A percentile compares a stretch with the other conserved stretches of the same genome.
phyloP scores from a whole-genome alignment of 805 yeast species.

The Cyberlindnera bimundalis region DNA sequence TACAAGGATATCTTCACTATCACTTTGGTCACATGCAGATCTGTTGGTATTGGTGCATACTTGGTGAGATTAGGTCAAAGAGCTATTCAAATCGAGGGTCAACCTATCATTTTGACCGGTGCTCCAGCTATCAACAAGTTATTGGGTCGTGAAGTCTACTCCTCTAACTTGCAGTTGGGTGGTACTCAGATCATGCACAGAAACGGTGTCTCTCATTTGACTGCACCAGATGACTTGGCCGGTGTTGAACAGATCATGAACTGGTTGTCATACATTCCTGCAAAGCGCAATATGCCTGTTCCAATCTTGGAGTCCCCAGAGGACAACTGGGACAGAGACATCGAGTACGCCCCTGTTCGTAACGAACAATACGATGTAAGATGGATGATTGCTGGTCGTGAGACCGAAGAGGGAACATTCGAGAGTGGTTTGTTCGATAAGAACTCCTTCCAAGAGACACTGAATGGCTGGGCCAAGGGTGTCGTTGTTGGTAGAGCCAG shows the following conservation, averaged over 20 bases:
- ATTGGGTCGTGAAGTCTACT: conserved; percentile 94
- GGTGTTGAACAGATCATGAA: conserved; percentile 93
- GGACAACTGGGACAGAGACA: conserved; percentile 92
- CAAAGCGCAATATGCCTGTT: conserved; percentile 82
- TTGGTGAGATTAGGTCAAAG: conserved; percentile 97
- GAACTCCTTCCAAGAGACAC: conserved; percentile 91
- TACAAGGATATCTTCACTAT: conserved; percentile 96
- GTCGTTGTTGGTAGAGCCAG: conserved; percentile 99
- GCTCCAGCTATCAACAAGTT: conserved; percentile 98
- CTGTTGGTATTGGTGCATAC: conserved; percentile 99
- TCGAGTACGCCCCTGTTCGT: conserved; percentile 73
- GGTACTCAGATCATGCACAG: conserved; percentile 99
- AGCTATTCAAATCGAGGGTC: conserved; percentile 98
- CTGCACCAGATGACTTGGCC: conserved; percentile 94
- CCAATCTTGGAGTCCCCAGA: conserved; percentile 73
- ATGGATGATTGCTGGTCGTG: conserved; percentile 88
- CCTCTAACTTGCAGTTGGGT: conserved; percentile 96
- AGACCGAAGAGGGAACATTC: conserved; percentile 61
- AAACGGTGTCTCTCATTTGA: conserved; percentile 97
- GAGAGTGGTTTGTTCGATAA: conserved; percentile 90
- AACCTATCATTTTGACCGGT: conserved; percentile 97
- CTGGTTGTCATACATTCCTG: conserved; percentile 95
- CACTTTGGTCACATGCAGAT: conserved; percentile 98
- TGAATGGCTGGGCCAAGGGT: conserved; percentile 98
- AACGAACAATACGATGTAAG: conserved; percentile 84